Conservation (phyloP, 257 asterid species). For the Paraleonurus japonicus region DNA sequence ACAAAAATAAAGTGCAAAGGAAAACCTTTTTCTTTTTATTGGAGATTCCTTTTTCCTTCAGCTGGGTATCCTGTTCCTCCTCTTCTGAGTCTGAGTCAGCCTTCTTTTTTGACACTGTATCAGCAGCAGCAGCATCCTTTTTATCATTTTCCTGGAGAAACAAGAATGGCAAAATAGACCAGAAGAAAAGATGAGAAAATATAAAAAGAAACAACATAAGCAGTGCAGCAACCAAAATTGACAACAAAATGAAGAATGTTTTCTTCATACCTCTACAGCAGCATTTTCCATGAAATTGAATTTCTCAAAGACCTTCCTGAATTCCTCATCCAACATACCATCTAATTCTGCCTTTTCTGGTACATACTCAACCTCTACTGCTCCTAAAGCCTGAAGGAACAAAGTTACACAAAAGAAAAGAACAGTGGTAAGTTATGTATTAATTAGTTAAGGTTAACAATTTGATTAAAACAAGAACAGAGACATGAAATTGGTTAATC, state of each 20-base stretch:
- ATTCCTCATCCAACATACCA: slow-evolving; percentile 68
- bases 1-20: background rate
- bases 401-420: slow-evolving; percentile 1
- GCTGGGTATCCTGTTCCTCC: slow-evolving; percentile 75
- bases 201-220: background rate
- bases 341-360: slow-evolving; percentile 81
- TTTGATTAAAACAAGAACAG: background rate
- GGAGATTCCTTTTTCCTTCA: slow-evolving; percentile 76
- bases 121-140: slow-evolving; percentile 58
- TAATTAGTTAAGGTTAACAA: background rate
- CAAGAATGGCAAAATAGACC: background rate
- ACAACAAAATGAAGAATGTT: background rate
- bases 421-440: background rate
- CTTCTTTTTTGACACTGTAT: slow-evolving; percentile 62
- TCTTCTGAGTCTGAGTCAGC: slow-evolving; percentile 84
- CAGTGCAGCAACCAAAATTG: background rate
- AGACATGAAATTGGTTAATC: background rate
- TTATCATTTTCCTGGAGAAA: slow-evolving; percentile 59
- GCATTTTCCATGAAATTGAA: slow-evolving; percentile 55
- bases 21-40: slow-evolving; percentile 93
- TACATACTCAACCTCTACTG: slow-evolving; percentile 87
- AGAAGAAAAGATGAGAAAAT: background rate
- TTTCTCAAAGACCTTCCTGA: slow-evolving; percentile 86
- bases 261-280: slow-evolving; percentile 62
- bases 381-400: slow-evolving; percentile 45